Conservation (phyloP, 306 rosid genomes). For the Castanopsis chinensis region DNA sequence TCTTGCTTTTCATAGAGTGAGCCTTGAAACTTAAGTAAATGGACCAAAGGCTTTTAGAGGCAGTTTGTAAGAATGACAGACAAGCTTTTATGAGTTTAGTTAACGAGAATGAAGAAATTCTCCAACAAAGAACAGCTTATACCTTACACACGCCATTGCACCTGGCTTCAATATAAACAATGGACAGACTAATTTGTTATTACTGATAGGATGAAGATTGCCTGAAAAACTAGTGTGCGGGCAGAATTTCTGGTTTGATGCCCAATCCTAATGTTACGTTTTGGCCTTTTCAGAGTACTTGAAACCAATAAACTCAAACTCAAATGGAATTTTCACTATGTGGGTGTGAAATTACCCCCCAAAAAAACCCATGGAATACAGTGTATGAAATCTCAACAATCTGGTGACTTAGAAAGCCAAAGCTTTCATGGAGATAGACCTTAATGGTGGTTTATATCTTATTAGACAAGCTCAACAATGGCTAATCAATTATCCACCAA, state of each 20-base stretch:
- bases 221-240: not conserved
- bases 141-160: slow-evolving; percentile 54
- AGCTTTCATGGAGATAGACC: not conserved
- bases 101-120: slow-evolving; percentile 12
- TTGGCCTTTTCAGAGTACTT: not conserved
- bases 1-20: too few species aligned
- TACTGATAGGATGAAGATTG: not conserved
- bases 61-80: slow-evolving; percentile 35
- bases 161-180: slow-evolving; percentile 39
- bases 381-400: not conserved
- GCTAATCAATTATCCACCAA: not conserved
- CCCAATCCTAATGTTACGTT: not conserved
- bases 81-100: slow-evolving; percentile 30
- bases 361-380: not conserved
- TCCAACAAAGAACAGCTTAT: slow-evolving; percentile 42
- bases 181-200: not conserved
- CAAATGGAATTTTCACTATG: too few species aligned
- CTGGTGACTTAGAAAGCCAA: not conserved
- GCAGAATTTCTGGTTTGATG: not conserved
- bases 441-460: not conserved
- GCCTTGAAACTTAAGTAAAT: slow-evolving; percentile 8
- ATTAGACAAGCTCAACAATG: not conserved
- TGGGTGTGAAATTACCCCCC: too few species aligned
- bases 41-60: slow-evolving; percentile 44
- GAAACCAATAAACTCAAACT: too few species aligned